A percentile compares a stretch with the other conserved stretches of the same genome.
Conservation (phyloP, 2,329 filamentous ascomycete species). For the Pseudogymnoascus sp. region DNA sequence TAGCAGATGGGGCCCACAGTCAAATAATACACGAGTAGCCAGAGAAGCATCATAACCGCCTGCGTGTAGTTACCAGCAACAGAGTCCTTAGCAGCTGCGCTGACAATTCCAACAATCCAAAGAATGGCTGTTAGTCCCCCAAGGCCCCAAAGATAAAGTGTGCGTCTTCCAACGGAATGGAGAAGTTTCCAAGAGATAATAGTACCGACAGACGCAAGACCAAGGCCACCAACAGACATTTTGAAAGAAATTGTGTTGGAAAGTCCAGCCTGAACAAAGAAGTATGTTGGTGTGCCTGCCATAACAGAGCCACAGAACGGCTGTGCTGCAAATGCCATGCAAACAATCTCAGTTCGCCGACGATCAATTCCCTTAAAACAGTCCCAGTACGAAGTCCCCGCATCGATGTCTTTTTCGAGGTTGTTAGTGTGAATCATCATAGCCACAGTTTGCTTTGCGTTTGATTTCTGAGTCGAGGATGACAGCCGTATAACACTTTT, state of each 20-base stretch:
- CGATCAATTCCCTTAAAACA: slow-evolving; percentile 75
- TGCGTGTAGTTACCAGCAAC: slow-evolving; percentile 29
- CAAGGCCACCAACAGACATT: slow-evolving; percentile 41
- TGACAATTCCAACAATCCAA: slow-evolving; percentile 6
- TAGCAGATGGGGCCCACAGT: background rate
- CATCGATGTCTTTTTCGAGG: slow-evolving; percentile 52
- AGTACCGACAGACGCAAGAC: slow-evolving; percentile 29
- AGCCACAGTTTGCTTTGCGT: slow-evolving; percentile 30
- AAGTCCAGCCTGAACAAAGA: slow-evolving; percentile 48
- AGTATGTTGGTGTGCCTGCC: slow-evolving; percentile 55
- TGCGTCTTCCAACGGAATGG: slow-evolving; percentile 3
- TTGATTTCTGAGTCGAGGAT: slow-evolving; percentile 32
- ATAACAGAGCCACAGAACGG: slow-evolving; percentile 54
- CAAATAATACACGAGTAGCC: slow-evolving; percentile 30
- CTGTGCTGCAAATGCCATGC: slow-evolving; percentile 58
- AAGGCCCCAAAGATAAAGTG: slow-evolving; percentile 4
- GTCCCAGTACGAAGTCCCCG: slow-evolving; percentile 67
- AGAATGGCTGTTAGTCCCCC: background rate
- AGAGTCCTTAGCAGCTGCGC: slow-evolving; percentile 21
- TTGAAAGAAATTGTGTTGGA: slow-evolving; percentile 40
- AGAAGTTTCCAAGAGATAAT: background rate
- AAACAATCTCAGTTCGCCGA: slow-evolving; percentile 68
- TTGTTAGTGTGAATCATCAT: slow-evolving; percentile 50
- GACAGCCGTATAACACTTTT: slow-evolving; percentile 49
- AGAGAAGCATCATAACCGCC: slow-evolving; percentile 36